A percentile compares a stretch with the other conserved stretches of the same genome.
Conservation (phyloP, 208 protist species). For the Leishmania lainsoni region DNA sequence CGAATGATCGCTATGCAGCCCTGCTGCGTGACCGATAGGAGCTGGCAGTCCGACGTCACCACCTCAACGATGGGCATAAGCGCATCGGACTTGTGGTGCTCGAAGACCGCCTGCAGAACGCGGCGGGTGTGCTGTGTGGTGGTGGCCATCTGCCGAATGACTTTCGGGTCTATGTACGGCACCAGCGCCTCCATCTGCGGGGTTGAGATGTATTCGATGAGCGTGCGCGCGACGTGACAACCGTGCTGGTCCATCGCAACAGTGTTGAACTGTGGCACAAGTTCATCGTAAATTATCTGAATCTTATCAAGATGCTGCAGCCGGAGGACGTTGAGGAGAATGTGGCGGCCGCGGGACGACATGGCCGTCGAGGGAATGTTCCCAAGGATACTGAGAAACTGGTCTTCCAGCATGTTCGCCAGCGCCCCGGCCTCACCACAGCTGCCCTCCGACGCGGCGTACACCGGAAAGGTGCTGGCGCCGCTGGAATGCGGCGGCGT, state of each 20-base stretch:
- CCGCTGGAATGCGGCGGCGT: not conserved
- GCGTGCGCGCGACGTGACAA: slow-evolving; percentile 70
- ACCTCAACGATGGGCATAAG: slow-evolving; percentile 64
- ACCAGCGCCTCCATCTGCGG: slow-evolving; percentile 53
- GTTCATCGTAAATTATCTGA: slow-evolving; percentile 58
- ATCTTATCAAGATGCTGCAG: slow-evolving; percentile 64
- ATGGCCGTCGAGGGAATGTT: slow-evolving; percentile 54
- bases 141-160: slow-evolving; percentile 47
- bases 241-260: slow-evolving; percentile 70
- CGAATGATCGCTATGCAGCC: slow-evolving; percentile 85
- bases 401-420: slow-evolving; percentile 42
- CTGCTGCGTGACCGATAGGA: slow-evolving; percentile 70
- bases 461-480: slow-evolving; percentile 6
- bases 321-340: slow-evolving; percentile 61
- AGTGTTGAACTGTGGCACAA: slow-evolving; percentile 60
- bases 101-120: slow-evolving; percentile 74
- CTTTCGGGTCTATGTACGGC: slow-evolving; percentile 39
- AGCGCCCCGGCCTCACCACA: slow-evolving; percentile 19
- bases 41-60: slow-evolving; percentile 45
- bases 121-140: slow-evolving; percentile 76
- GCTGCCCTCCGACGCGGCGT: slow-evolving; percentile 17
- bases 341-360: slow-evolving; percentile 50
- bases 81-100: slow-evolving; percentile 53
- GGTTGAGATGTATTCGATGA: slow-evolving; percentile 65
- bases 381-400: slow-evolving; percentile 53